Evolutionary conservation across 495 filamentous ascomycete genomes (phyloP).

Genomic region (Lepraria neglecta): DNA sequence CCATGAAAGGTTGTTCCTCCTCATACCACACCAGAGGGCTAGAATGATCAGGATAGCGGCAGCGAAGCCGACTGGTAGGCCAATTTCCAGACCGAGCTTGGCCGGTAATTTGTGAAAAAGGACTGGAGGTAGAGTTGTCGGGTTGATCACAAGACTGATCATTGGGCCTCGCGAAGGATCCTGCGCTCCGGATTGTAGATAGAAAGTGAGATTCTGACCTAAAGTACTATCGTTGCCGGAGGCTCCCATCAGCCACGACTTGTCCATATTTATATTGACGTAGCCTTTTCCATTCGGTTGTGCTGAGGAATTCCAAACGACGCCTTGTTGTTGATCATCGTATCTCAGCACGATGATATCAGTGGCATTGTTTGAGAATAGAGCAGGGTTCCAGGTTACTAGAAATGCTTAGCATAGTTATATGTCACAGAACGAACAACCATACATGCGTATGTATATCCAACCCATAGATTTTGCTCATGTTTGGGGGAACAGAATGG

Average conservation of each 20-base stretch:
- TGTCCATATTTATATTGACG: constrained; percentile 22
- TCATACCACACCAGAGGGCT: constrained; percentile 22
- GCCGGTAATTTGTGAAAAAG: constrained; percentile 14
- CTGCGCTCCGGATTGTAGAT: constrained; percentile 14
- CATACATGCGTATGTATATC: constrained; percentile 23
- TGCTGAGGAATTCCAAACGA: constrained; percentile 18
- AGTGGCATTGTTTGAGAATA: constrained; percentile 21
- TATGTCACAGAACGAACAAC: background rate
- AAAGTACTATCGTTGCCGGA: constrained; percentile 21
- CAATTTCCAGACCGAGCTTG: constrained; percentile 23
- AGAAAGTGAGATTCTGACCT: constrained; percentile 23
- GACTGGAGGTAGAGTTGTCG: constrained; percentile 17
- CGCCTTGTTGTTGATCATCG: constrained; percentile 10
- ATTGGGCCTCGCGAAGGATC: constrained; percentile 14
- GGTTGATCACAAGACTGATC: constrained; percentile 22
- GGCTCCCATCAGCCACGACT: constrained; percentile 18
- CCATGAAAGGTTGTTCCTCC: constrained; percentile 17
- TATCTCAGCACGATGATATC: constrained; percentile 15
- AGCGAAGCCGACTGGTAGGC: constrained; percentile 23
- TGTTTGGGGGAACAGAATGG: constrained; percentile 25
- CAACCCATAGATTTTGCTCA: constrained; percentile 23
- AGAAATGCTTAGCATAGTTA: background rate
- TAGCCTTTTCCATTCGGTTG: constrained; percentile 20
- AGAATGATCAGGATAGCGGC: constrained; percentile 22
- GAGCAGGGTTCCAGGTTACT: constrained; percentile 25